Evolutionary conservation across 2,329 filamentous ascomycete genomes (phyloP).

Genomic region (Cytospora piceicola): DNA sequence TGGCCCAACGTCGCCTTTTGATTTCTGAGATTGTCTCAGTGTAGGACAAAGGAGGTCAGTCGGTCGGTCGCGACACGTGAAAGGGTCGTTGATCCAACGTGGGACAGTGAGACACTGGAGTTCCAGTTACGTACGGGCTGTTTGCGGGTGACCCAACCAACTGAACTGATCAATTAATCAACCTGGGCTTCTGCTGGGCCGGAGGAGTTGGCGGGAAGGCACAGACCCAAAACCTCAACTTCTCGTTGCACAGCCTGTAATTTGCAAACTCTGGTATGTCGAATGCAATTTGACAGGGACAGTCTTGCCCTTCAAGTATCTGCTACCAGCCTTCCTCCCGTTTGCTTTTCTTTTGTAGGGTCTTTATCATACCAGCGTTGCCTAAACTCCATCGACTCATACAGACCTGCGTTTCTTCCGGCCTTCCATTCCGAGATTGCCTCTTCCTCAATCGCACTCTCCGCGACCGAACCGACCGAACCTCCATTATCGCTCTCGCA

Average conservation of each 20-base stretch:
- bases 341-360: too few relatives aligned
- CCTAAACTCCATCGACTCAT: too few relatives aligned
- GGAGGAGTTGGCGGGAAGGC: too few relatives aligned
- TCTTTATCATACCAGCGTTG: too few relatives aligned
- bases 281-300: too few relatives aligned
- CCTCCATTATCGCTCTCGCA: not conserved
- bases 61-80: not conserved
- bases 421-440: not conserved
- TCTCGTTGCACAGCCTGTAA: too few relatives aligned
- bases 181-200: too few relatives aligned
- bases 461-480: not conserved
- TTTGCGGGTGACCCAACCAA: not conserved
- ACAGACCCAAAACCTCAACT: too few relatives aligned
- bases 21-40: not conserved
- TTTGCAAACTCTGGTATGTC: too few relatives aligned
- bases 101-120: not conserved
- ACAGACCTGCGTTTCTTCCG: not conserved
- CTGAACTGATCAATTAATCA: not conserved
- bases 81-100: not conserved
- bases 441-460: not conserved
- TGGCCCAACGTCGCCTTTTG: too few relatives aligned
- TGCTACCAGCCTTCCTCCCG: too few relatives aligned
- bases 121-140: not conserved
- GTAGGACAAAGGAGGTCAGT: not conserved
- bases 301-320: too few relatives aligned